A percentile compares a stretch with the other conserved stretches of the same genome.
phyloP scores from a whole-genome alignment of 192 early-diverging fungal species.

The Backusella tuberculispora region DNA sequence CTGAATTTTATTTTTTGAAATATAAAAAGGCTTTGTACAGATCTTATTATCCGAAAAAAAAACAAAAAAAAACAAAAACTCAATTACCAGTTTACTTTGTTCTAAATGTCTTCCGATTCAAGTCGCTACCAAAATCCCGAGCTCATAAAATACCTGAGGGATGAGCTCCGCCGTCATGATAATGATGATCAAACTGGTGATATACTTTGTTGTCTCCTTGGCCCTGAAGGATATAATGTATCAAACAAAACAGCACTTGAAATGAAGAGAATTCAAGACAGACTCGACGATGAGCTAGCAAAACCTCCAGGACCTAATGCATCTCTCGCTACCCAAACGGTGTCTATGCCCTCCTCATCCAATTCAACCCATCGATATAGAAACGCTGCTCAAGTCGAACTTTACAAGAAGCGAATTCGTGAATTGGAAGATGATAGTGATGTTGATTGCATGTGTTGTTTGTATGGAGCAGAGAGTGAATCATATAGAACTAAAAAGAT shows the following conservation, averaged over 20 bases:
- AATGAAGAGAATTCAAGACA: background rate
- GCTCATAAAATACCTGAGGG: background rate
- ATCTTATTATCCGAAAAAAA: background rate
- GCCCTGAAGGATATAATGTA: background rate
- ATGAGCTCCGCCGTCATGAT: background rate
- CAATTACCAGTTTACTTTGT: background rate
- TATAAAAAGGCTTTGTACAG: too few relatives aligned
- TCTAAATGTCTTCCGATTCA: background rate
- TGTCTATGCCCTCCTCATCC: background rate
- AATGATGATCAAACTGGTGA: background rate
- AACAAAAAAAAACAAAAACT: background rate
- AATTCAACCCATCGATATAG: background rate
- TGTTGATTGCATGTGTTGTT: background rate
- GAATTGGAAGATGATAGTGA: background rate
- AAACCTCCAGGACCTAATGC: background rate
- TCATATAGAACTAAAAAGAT: background rate
- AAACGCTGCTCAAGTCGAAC: background rate
- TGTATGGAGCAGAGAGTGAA: background rate
- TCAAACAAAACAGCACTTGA: background rate
- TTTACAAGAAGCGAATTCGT: background rate
- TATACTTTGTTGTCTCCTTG: background rate
- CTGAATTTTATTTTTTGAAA: too few relatives aligned
- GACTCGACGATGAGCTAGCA: background rate
- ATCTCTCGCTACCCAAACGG: background rate
- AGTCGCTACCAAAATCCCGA: background rate